These are phyloP conservation scores for Podaxis mareebaensis DNA, from an alignment of 768 basidiomycete genomes.

Conservation along the genomic window DNA sequence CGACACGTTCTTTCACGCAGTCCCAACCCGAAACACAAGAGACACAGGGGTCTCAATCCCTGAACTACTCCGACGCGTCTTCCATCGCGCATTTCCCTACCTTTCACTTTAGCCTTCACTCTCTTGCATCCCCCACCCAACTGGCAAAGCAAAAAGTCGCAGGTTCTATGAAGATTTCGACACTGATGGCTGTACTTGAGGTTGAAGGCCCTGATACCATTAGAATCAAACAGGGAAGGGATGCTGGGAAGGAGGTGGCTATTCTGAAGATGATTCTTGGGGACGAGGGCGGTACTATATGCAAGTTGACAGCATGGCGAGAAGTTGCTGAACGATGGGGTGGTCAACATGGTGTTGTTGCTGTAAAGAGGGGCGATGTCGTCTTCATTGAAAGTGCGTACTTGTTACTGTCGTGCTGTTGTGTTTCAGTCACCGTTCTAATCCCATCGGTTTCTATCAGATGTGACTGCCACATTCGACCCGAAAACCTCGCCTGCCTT, in stretches of 20 bases:
- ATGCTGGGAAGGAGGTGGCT: constrained; percentile 69
- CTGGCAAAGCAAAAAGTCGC: constrained; percentile 29
- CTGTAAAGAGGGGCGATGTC: constrained; percentile 70
- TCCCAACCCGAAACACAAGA: constrained; percentile 20
- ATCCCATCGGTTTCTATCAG: constrained; percentile 31
- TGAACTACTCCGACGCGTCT: constrained; percentile 62
- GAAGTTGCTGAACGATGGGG: constrained; percentile 77
- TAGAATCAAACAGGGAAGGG: constrained; percentile 63
- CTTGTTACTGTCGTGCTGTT: constrained; percentile 9
- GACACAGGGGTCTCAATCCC: constrained; percentile 36
- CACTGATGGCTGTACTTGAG: constrained; percentile 69
- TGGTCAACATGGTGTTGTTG: constrained; percentile 37
- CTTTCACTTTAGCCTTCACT: constrained; percentile 72
- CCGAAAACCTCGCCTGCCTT: constrained; percentile 46
- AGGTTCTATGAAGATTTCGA: constrained; percentile 50
- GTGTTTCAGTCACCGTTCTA: neutral
- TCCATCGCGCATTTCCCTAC: constrained; percentile 74
- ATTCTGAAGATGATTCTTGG: constrained; percentile 72
- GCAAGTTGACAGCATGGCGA: constrained; percentile 78
- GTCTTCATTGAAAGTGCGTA: constrained; percentile 67
- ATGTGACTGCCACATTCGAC: constrained; percentile 52
- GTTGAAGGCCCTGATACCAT: constrained; percentile 76
- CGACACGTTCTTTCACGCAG: constrained; percentile 21
- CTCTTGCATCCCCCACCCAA: constrained; percentile 52
- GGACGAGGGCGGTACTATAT: constrained; percentile 67